Percentiles rank a stretch among this genome's conserved stretches.
These are phyloP conservation scores for Papilionanthe hybrid DNA, from an alignment of 116 monocot genomes.

Conservation along the genomic window DNA sequence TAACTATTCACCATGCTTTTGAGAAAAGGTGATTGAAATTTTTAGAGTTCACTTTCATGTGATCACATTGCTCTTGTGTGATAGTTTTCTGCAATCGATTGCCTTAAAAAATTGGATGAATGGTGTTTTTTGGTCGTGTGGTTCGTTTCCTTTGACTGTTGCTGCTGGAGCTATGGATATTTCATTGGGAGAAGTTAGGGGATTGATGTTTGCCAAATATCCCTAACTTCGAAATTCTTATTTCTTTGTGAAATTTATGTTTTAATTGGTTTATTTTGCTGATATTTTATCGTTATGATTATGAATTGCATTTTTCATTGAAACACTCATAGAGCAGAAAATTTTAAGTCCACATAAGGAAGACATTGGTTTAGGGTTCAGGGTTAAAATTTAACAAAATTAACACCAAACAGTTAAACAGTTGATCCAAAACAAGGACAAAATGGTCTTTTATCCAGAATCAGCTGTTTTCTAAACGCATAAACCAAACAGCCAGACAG, in stretches of 20 bases:
- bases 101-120: neutral
- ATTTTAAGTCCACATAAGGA: too few relatives aligned
- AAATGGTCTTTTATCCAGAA: too few relatives aligned
- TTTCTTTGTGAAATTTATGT: neutral
- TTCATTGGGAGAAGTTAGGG: neutral
- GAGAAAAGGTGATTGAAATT: neutral
- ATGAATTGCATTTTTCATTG: too few relatives aligned
- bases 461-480: too few relatives aligned
- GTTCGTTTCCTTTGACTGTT: too few relatives aligned
- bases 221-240: neutral
- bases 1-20: neutral
- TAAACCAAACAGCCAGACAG: too few relatives aligned
- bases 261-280: neutral
- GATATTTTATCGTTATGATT: too few relatives aligned
- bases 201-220: neutral
- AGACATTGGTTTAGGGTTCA: too few relatives aligned
- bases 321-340: too few relatives aligned
- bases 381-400: too few relatives aligned
- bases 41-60: neutral
- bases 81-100: neutral
- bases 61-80: neutral
- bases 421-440: too few relatives aligned
- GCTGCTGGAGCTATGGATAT: neutral
- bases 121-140: neutral
- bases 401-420: too few relatives aligned